Evolutionary conservation across 768 basidiomycete genomes (phyloP).

Genomic region (Neoboletus magnificus): DNA sequence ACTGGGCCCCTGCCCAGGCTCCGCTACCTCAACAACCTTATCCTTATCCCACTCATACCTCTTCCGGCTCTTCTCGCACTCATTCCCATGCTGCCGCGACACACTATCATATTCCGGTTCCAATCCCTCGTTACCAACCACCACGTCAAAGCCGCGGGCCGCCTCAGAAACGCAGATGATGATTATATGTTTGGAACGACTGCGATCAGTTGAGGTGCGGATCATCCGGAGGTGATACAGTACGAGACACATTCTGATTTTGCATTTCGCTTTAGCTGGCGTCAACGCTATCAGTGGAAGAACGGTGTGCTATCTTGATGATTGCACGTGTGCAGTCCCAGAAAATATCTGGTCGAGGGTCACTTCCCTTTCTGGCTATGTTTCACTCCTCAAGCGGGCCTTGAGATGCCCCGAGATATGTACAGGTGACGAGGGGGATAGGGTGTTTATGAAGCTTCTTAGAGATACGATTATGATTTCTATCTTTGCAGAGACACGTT

Average conservation of each 20-base stretch:
- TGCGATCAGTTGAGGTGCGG: slow-evolving; percentile 25
- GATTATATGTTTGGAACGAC: slow-evolving; percentile 10
- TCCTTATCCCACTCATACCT: slow-evolving; percentile 21
- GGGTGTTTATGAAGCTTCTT: slow-evolving; percentile 1
- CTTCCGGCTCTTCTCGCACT: slow-evolving; percentile 5
- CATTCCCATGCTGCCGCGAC: not conserved
- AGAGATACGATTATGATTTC: not conserved
- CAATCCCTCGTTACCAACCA: slow-evolving; percentile 21
- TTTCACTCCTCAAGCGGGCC: slow-evolving; percentile 11
- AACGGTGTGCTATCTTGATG: slow-evolving; percentile 19
- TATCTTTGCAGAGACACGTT: not conserved
- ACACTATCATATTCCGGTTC: not conserved
- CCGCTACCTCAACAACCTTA: slow-evolving; percentile 24
- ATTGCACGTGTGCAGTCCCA: slow-evolving; percentile 20
- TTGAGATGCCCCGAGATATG: slow-evolving; percentile 5
- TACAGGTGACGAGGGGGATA: not conserved
- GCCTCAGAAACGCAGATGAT: slow-evolving; percentile 18
- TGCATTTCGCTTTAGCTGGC: slow-evolving; percentile 16
- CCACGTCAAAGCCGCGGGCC: slow-evolving; percentile 6
- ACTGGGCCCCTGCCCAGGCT: slow-evolving; percentile 31
- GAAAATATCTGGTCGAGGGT: slow-evolving; percentile 6
- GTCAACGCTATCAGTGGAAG: slow-evolving; percentile 22
- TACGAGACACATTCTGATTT: slow-evolving; percentile 20
- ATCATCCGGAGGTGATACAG: slow-evolving; percentile 24
- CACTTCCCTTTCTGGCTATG: slow-evolving; percentile 12